Evolutionary conservation across 108 stramenopile species (phyloP), one percentile per base, ranked within the genome.

Genomic region (Pseudonitzschia multiseries): DNA sequence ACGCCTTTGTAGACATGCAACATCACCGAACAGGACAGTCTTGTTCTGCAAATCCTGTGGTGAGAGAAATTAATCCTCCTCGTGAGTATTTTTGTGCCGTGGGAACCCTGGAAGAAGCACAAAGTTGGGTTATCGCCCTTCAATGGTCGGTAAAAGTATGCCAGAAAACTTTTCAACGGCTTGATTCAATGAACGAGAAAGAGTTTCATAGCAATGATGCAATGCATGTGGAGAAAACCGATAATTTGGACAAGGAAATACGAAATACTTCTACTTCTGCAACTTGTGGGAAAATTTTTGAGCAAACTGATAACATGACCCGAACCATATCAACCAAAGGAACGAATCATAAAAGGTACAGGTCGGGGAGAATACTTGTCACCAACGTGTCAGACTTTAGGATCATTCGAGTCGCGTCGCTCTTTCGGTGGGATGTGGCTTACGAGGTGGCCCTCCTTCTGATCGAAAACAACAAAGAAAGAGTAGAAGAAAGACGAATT

Each of bases 1-100:
- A 31, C 60, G 32, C 71, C 14, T 40, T 44, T 1, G 65, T 40
- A 6, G 73, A 75, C 57, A 33, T 62, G 61, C 63, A 65, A 52
- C 61, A 64, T 31, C 33, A 62, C 18, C 20, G 14, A 31, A 12
- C 0, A 15, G 29, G 57, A 5, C n/a, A 42, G 27, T 41, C 40
- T 24, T 52, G 56, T 26, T 59, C 61, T 41, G 18, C 61, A 26
- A 40, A 62, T 8, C 33, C 61, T 5, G 72, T 64, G 10, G 41
- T 18, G 14, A 28, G 33, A 6, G 76, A 77, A 61, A 24, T 68
- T 8, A 69, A 69, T 57, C 65, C 72, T 53, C 77, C 77, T 0
- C 54, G 93, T 57, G 93, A 94, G 65, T 92, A 89, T 74, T 81
- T 92, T 51, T 94, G 93, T 85, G 84, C 87, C 12, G 93, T 95